Evolutionary conservation across 2,329 filamentous ascomycete species (phyloP), one percentile per base, ranked within the genome.

Genomic region (Pyrenochaeta sp.): DNA sequence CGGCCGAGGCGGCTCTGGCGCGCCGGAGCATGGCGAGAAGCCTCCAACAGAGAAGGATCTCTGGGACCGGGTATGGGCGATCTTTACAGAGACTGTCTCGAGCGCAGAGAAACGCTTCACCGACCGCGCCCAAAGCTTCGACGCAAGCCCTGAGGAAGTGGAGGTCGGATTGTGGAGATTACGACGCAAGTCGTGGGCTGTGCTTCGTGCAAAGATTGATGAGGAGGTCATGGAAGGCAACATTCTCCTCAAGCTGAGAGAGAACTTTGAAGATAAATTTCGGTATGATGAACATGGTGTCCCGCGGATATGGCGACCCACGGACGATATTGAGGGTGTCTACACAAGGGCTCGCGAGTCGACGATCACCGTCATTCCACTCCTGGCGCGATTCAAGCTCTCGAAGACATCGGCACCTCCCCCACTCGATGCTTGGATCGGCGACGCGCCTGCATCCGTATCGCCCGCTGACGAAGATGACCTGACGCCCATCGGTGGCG

Each of bases 251-350:
- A 99, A 99, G 82, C 86, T 99, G 50, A 88, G 95, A 36, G 95
- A 99, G 78, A 98, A 97, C 81, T 99, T 99, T 67, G 95, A 99
- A 79, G 95, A 99, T 81, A 97, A 97, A 79, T 99, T 99, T 86
- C 90, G 95, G 64, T 99, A 99, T 72, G 95, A 99, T 71, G 93
- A 97, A 58, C 88, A 89, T 6, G 95, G 95, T 27, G 95, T 99
- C 4, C 95, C 95, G 5, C 87, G 95, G 58, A 97, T 99, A 78
- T 99, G 95, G 95, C 89, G 93, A 25, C 95, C 95, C 1, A 93
- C 90, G 1, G 95, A 99, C 75, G 95, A 99, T 73, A 99, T 99
- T 60, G 95, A 99, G 81, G 93, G 94, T 45, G 83, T 96, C 42
- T 99, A 98, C 79, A 97, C 93, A 36, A 90, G 89, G 63, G 94